Conservation (phyloP, 2,329 filamentous ascomycete species). For the Neofusicoccum laricinum region DNA sequence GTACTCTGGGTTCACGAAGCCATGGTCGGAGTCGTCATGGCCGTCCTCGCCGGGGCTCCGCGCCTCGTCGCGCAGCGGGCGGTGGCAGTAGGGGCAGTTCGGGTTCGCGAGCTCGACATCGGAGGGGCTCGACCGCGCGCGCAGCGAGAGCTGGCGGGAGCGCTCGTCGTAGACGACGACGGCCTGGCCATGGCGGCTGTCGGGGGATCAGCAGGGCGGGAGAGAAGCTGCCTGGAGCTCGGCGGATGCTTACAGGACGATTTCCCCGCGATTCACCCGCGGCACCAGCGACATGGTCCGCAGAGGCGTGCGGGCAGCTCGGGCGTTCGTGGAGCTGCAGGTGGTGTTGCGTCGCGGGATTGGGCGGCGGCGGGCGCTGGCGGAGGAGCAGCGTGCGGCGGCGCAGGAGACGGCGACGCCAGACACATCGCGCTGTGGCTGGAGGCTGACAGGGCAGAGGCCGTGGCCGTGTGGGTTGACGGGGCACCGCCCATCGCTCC, state of each 20-base stretch:
- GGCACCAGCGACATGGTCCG: constrained; percentile 16
- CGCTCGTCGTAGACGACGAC: constrained; percentile 86
- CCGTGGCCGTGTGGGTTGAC: background rate
- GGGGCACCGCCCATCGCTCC: constrained; percentile 1
- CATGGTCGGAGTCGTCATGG: constrained; percentile 46
- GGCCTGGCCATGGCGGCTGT: constrained; percentile 84
- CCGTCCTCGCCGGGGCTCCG: constrained; percentile 30
- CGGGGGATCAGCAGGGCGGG: background rate
- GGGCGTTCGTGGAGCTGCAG: background rate
- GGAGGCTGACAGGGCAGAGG: constrained; percentile 9
- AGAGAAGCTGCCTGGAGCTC: background rate
- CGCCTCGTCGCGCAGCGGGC: constrained; percentile 56
- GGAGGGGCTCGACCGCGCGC: constrained; percentile 54
- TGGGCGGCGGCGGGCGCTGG: background rate
- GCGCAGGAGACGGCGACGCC: background rate
- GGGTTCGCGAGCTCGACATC: constrained; percentile 58
- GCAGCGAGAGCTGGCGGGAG: constrained; percentile 81
- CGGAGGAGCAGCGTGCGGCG: background rate
- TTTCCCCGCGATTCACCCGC: constrained; percentile 17
- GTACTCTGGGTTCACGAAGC: constrained; percentile 87
- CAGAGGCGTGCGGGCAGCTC: background rate
- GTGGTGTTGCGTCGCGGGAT: background rate
- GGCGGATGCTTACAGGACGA: constrained; percentile 11
- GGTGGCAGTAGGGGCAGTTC: constrained; percentile 86
- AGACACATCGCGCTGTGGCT: constrained; percentile 8